Evolutionary conservation across 2,329 filamentous ascomycete genomes (phyloP), one percentile per base, ranked within the genome.

Genomic region (Knufia petricola): DNA sequence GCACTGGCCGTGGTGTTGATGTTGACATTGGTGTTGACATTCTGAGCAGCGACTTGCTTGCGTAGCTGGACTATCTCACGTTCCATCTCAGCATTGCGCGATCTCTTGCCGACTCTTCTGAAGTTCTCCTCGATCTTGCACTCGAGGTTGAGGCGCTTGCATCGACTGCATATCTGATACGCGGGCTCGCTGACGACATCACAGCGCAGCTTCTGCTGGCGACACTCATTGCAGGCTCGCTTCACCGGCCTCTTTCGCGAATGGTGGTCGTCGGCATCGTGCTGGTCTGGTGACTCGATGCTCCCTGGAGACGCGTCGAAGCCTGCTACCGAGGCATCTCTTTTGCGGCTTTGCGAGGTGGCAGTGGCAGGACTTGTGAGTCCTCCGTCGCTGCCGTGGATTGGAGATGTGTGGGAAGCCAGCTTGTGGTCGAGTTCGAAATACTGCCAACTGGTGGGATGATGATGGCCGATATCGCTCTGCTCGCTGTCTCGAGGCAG

Each of bases 41-140:
- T 61, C 50, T 63, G 60, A 46, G 59, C 62, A 8, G 67, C 69
- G 46, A 74, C 66, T 55, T 74, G 68, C 59, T 67, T 70, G 44
- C 71, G 63, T 41, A 76, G 60, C 56, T 74, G 70, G 28, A 73
- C 65, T 31, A 76, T 74, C 57, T 79, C 66, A 65, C 76, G 65
- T 71, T 79, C 71, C 81, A 81, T 73, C 65, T 77, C 69, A 62
- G 79, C 77, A 74, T 82, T 72, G 69, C 79, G 69, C 54, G 78
- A 82, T 50, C 80, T 73, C 66, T 83, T 83, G 41, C 79, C 80
- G 28, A 83, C 68, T 52, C 81, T 75, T 66, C 81, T 83, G 69
- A 84, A 84, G 64, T 80, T 80, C 52, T 78, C 76, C 59, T 83
- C 79, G 62, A 84, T 82, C 59, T 79, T 78, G 66, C 81, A 84